Percentiles rank a stretch among this genome's conserved stretches.
Conservation (phyloP, 75 land plant species). For the Picea sitchensis region DNA sequence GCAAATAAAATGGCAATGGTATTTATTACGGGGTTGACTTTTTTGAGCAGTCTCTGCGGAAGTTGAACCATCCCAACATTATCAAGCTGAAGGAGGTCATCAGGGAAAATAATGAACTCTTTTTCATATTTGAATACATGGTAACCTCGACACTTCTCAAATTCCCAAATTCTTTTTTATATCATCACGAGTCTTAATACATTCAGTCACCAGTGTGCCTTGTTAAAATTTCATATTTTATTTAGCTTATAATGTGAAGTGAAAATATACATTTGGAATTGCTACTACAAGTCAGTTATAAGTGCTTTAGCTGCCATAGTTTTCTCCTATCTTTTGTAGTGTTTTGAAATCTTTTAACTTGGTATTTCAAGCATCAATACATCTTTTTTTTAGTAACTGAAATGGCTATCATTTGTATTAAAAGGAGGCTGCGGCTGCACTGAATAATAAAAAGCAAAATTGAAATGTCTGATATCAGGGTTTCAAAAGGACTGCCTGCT, state of each 20-base stretch:
- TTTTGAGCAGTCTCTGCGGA: constrained; percentile 52
- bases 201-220: no score
- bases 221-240: no score
- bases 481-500: no score
- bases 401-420: no score
- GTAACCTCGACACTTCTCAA: constrained; percentile 16
- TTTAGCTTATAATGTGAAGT: no score
- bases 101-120: constrained; percentile 60
- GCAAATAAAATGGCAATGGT: neutral
- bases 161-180: no score
- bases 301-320: neutral
- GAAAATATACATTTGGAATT: neutral
- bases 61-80: constrained; percentile 77
- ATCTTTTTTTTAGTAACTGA: no score
- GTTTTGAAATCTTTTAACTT: neutral
- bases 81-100: constrained; percentile 76
- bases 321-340: neutral
- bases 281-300: neutral
- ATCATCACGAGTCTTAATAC: no score
- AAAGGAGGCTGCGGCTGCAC: no score
- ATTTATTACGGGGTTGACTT: neutral
- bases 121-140: constrained; percentile 90
- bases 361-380: neutral
- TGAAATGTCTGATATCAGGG: no score
- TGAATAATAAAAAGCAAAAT: no score